Evolutionary conservation across 2,329 filamentous ascomycete genomes (phyloP), one percentile per base, ranked within the genome.

Genomic region (Pseudogymnoascus sp.): DNA sequence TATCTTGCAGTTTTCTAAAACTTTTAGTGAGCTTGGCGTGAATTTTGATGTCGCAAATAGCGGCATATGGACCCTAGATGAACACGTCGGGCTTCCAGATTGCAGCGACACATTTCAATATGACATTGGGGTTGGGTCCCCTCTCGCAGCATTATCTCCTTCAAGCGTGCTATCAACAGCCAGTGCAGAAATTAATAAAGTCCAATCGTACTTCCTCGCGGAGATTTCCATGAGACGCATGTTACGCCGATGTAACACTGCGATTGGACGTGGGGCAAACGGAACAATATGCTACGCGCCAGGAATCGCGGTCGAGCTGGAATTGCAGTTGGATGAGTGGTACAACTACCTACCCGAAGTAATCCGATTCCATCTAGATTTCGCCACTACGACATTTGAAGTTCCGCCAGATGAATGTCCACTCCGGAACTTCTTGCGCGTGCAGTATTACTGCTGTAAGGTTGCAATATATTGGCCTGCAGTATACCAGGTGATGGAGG

Each of bases 211-310:
- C 55, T 71, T 72, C 49, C 66, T 73, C 1, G 69, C 71, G 11
- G 71, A 71, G 63, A 72, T 73, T 23, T 67, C 71, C n/a, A 73
- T 73, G 70, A 62, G 71, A n/a, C 65, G 69, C n/a, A 72, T 72
- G 69, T 67, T 72, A 1, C 70, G 69, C 12, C 69, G 71, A 12
- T 70, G 68, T 60, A 71, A 67, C 23, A 69, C 69, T 26, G 63
- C 68, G 5, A 63, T 69, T 10, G 43, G 67, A 65, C 37, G 63
- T 63, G 35, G 66, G 16, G 23, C 64, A 21, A 60, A 63, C 10
- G 65, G 64, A 39, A 33, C 63, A 58, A 59, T 66, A 26, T 61
- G 29, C 29, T 70, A 71, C 23, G 70, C 71, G 4, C 69, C 71
- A 8, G 59, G 64, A 35, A 65, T 72, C 29, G 70, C 71, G 1